Base-by-base conservation (phyloP, 768 basidiomycete species). In the Russula emetica region DNA sequence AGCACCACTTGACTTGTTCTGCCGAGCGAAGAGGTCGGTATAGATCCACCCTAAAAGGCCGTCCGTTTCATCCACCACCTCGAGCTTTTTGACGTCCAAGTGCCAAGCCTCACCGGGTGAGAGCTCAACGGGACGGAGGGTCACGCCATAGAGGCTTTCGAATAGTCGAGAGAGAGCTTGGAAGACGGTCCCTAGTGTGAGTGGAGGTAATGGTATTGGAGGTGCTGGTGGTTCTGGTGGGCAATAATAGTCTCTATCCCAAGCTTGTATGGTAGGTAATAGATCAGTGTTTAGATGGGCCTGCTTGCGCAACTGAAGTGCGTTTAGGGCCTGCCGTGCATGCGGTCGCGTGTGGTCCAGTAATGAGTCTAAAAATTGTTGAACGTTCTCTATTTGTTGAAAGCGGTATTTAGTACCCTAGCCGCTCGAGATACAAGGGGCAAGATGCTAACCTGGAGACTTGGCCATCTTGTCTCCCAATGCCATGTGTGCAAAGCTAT, bases 391-490 rank as follows among this genome's bases (percentile, higher is more conserved):
- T 90, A 24, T 26, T 44, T 56, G 38, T 38, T 36, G 52, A 18
- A 5, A 51, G 26, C 34, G 7, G 22, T 26, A 26, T n/a, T n/a
- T 42, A 55, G 62, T 20, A 50, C n/a, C 5, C 6, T 13, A 57
- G 44, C 65, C 38, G 32, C 58, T 47, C 20, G 11, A 20, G 5
- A 64, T 52, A 36, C 32, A 59, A 60, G 7, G 64, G 38, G 1
- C 28, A 7, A 24, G 49, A 6, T 8, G 71, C 81, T 65, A 63
- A 92, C 91, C 91, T 58, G 96, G 95, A 36, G 85, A 89, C 74
- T 90, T 93, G 1, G 95, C 96, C 97, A 99, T 99, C 77, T 97
- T 99, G 75, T 98, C 95, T 34, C 83, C 83, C 22, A 98, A 79
- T 0, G 86, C 84, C 82, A 97, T 90, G 64, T 92, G 85, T 0